Evolutionary conservation across 208 protist genomes (phyloP).

Genomic region (Trypanosomatidae sp.): DNA sequence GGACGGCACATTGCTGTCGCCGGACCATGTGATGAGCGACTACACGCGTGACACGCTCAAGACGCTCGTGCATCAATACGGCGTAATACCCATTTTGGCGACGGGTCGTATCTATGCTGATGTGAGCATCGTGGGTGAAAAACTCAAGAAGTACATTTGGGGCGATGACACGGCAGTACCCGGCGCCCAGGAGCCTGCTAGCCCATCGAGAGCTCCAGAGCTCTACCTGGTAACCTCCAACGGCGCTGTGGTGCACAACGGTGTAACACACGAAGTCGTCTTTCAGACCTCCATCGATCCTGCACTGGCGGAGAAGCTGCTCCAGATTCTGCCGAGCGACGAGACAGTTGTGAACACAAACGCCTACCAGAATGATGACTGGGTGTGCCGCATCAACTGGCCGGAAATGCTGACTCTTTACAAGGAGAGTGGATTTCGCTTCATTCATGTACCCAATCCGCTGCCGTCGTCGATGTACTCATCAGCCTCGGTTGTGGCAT

Average conservation of each 20-base stretch:
- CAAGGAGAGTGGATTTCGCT: slow-evolving; percentile 40
- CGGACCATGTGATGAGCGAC: slow-evolving; percentile 35
- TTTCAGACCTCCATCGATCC: slow-evolving; percentile 28
- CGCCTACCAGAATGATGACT: slow-evolving; percentile 56
- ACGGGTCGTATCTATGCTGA: slow-evolving; percentile 55
- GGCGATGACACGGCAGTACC: not conserved
- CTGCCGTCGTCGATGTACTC: not conserved
- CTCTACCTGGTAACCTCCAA: slow-evolving; percentile 62
- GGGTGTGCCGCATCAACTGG: slow-evolving; percentile 52
- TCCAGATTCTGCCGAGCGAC: slow-evolving; percentile 18
- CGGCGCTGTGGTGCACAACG: slow-evolving; percentile 56
- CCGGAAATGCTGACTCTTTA: slow-evolving; percentile 39
- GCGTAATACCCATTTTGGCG: slow-evolving; percentile 42
- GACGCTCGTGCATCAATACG: slow-evolving; percentile 31
- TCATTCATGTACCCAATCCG: slow-evolving; percentile 14
- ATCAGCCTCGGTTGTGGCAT: not conserved
- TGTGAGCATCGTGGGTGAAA: slow-evolving; percentile 36
- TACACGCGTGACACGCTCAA: slow-evolving; percentile 52
- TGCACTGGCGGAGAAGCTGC: slow-evolving; percentile 33
- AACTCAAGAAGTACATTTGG: slow-evolving; percentile 38
- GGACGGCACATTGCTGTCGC: slow-evolving; percentile 58
- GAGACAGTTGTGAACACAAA: slow-evolving; percentile 54
- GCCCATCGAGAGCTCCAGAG: slow-evolving; percentile 3
- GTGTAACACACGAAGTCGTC: slow-evolving; percentile 28
- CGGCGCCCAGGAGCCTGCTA: not conserved